Conservation (phyloP, 345 rosid species). For the Rhizophora apiculata region DNA sequence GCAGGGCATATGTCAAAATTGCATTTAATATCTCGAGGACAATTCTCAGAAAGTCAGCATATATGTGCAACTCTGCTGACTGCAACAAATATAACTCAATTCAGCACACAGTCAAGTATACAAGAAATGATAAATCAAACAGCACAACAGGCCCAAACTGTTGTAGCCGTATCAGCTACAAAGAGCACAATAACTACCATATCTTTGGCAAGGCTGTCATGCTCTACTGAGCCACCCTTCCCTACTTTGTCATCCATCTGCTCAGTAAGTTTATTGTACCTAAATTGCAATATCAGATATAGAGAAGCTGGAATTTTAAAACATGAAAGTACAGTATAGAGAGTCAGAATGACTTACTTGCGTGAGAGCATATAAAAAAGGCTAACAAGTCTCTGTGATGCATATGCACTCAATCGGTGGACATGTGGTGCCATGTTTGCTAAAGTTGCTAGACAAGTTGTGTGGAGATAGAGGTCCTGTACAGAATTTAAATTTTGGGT, state of each 20-base stretch:
- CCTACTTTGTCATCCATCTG: conserved; percentile 53
- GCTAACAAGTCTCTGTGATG: conserved; percentile 95
- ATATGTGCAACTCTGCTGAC: conserved; percentile 93
- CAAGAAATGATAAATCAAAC: neutral
- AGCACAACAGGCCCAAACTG: neutral
- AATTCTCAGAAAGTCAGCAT: conserved; percentile 90
- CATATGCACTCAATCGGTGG: conserved; percentile 92
- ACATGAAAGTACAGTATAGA: conserved; percentile 2
- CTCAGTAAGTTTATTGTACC: conserved; percentile 88
- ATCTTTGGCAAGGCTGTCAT: conserved; percentile 61
- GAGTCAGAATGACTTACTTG: conserved; percentile 50
- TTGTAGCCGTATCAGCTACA: conserved; percentile 4
- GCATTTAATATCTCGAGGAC: conserved; percentile 95
- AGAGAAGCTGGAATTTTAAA: neutral
- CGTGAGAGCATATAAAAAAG: conserved; percentile 95
- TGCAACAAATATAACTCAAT: conserved; percentile 29
- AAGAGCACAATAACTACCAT: conserved; percentile 43
- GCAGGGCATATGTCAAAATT: conserved; percentile 85
- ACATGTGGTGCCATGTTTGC: conserved; percentile 99
- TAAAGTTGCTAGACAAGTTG: conserved; percentile 92
- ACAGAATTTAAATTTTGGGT: conserved; percentile 7
- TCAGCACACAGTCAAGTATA: conserved; percentile 14
- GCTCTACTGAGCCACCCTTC: conserved; percentile 47
- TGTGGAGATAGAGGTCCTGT: conserved; percentile 98
- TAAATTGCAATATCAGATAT: conserved; percentile 30